Conservation (phyloP, 2,329 filamentous ascomycete genomes). For the Venturia pyrina region DNA sequence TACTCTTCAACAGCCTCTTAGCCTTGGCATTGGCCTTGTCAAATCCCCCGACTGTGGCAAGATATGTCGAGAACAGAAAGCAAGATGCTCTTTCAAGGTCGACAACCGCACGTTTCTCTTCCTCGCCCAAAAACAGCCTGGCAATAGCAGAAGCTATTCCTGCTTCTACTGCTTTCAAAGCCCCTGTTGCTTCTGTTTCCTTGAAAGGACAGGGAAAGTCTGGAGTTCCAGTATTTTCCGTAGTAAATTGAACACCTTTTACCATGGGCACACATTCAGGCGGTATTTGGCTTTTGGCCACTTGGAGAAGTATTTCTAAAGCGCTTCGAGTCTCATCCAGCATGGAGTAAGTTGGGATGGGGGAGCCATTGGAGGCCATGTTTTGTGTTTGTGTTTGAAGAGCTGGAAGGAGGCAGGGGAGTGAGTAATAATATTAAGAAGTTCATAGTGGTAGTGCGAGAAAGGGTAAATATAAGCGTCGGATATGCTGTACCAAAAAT, state of each 20-base stretch:
- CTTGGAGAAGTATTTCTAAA: constrained; percentile 23
- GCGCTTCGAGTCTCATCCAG: constrained; percentile 25
- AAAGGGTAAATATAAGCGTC: neutral
- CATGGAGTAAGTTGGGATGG: constrained; percentile 20
- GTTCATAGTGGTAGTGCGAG: too few relatives aligned
- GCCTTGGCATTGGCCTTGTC: constrained; percentile 32
- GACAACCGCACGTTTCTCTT: constrained; percentile 36
- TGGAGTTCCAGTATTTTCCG: constrained; percentile 27
- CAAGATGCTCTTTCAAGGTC: constrained; percentile 45
- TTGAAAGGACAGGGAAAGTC: constrained; percentile 39
- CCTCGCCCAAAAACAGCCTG: constrained; percentile 40
- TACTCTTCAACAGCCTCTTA: constrained; percentile 36
- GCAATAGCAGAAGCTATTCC: constrained; percentile 50
- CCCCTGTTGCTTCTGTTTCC: constrained; percentile 42
- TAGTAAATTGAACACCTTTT: constrained; percentile 22
- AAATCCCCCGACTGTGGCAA: constrained; percentile 45
- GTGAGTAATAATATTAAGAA: neutral
- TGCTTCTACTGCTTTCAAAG: constrained; percentile 51
- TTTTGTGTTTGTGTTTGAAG: neutral
- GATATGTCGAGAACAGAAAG: constrained; percentile 49
- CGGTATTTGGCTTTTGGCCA: constrained; percentile 25
- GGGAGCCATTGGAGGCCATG: constrained; percentile 13
- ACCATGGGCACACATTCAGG: constrained; percentile 24
- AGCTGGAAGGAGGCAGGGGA: neutral
- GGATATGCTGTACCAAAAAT: neutral